Conservation (phyloP, 1,284 basidiomycete species). For the Puccinia polysora region DNA sequence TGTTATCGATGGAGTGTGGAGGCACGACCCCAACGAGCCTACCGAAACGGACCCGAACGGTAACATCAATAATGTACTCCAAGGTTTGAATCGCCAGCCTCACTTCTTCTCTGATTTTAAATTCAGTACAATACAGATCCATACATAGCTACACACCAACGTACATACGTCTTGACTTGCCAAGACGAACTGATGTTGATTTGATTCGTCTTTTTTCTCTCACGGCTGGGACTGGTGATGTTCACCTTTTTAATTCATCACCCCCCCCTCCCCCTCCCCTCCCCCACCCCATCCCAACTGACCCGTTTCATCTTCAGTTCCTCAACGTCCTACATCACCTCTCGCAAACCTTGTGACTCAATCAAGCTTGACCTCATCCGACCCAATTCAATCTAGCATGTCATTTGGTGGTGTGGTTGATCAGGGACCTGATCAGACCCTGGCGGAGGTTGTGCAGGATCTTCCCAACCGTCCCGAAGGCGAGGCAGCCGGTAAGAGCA, state of each 20-base stretch:
- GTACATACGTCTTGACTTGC: too few relatives aligned
- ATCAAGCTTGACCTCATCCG: neutral
- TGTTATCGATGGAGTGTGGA: constrained; percentile 49
- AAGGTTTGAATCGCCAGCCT: constrained; percentile 41
- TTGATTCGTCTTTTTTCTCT: too few relatives aligned
- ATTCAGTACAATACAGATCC: neutral
- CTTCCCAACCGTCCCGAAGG: neutral
- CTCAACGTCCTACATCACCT: constrained; percentile 5
- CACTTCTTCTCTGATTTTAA: neutral
- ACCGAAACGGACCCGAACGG: constrained; percentile 47
- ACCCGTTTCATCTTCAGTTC: constrained; percentile 16
- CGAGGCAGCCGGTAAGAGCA: neutral
- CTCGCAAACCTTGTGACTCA: constrained; percentile 4
- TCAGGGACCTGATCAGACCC: constrained; percentile 1
- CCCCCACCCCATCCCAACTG: too few relatives aligned
- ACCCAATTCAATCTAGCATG: constrained; percentile 15
- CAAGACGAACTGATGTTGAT: too few relatives aligned
- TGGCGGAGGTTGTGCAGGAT: neutral
- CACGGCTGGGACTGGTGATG: too few relatives aligned
- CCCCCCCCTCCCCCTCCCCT: too few relatives aligned
- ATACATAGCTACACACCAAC: neutral
- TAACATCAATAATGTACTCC: constrained; percentile 49
- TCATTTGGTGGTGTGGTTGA: neutral
- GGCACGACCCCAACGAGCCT: constrained; percentile 46
- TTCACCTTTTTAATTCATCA: too few relatives aligned